Evolutionary conservation across 352 stramenopile genomes (phyloP).

Genomic region (Pythium aquatile): DNA sequence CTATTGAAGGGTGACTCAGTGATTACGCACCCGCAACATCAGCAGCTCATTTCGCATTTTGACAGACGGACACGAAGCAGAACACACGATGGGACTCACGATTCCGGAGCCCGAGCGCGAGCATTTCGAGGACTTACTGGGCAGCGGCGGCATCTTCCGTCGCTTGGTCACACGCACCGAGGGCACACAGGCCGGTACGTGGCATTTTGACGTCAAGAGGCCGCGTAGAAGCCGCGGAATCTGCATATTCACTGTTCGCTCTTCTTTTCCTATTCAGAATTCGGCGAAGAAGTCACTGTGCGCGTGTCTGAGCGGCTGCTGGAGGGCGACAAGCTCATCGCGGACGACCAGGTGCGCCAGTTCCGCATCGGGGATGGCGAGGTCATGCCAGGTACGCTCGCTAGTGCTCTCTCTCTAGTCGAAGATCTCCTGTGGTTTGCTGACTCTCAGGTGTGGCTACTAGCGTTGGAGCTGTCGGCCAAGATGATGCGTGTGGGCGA

Average conservation of each 20-base stretch:
- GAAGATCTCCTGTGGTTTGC: constrained; percentile 5
- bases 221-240: not conserved
- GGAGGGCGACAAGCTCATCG: constrained; percentile 39
- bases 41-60: constrained; percentile 2
- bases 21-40: not conserved
- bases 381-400: constrained; percentile 61
- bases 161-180: constrained; percentile 57
- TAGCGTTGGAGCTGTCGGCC: constrained; percentile 70
- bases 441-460: not conserved
- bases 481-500: constrained; percentile 83
- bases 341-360: constrained; percentile 50
- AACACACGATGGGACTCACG: constrained; percentile 15
- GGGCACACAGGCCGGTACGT: constrained; percentile 59
- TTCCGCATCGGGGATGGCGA: constrained; percentile 84
- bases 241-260: not conserved
- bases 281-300: constrained; percentile 77
- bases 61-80: constrained; percentile 2
- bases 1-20: not conserved
- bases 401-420: not conserved
- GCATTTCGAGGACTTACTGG: constrained; percentile 74
- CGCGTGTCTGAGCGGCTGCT: constrained; percentile 61
- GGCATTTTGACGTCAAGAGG: not conserved
- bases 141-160: constrained; percentile 78
- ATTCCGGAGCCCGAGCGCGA: constrained; percentile 44
- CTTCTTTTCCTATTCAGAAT: constrained; percentile 42